A percentile compares a stretch with the other conserved stretches of the same genome.
Evolutionary conservation across 768 basidiomycete genomes (phyloP).

Genomic region (Suillus cothurnatus): DNA sequence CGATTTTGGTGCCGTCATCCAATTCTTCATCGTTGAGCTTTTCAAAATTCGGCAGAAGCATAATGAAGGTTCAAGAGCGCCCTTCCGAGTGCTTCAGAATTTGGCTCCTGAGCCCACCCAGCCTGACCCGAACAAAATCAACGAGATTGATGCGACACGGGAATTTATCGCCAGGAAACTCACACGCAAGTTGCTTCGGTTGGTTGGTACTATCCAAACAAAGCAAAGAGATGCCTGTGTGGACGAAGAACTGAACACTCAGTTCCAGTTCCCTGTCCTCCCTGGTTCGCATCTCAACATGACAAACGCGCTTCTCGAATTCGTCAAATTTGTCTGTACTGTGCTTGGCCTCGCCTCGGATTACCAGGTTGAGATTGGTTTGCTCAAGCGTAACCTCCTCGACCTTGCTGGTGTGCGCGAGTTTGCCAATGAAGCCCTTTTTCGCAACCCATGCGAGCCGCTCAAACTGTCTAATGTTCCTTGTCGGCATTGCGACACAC

Average conservation of each 20-base stretch:
- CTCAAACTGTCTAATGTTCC: slow-evolving; percentile 85
- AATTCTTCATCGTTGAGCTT: slow-evolving; percentile 84
- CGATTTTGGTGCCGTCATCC: slow-evolving; percentile 72
- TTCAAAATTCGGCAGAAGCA: slow-evolving; percentile 72
- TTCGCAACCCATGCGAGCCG: slow-evolving; percentile 91
- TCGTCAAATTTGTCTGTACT: slow-evolving; percentile 85
- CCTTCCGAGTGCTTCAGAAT: slow-evolving; percentile 72
- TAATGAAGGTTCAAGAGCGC: slow-evolving; percentile 62
- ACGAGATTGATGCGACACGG: slow-evolving; percentile 67
- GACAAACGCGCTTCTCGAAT: slow-evolving; percentile 83
- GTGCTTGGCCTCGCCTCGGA: slow-evolving; percentile 79
- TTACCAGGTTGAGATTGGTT: slow-evolving; percentile 82
- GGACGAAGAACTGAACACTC: slow-evolving; percentile 51
- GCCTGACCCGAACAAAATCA: slow-evolving; percentile 64
- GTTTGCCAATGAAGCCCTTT: slow-evolving; percentile 82
- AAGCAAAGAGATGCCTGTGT: slow-evolving; percentile 61
- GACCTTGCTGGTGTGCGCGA: slow-evolving; percentile 87
- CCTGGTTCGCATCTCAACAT: slow-evolving; percentile 85
- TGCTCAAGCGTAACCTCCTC: slow-evolving; percentile 86
- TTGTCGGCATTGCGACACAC: slow-evolving; percentile 81
- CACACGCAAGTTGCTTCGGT: slow-evolving; percentile 76
- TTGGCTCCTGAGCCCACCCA: slow-evolving; percentile 64
- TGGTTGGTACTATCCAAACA: slow-evolving; percentile 63
- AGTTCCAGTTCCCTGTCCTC: slow-evolving; percentile 80
- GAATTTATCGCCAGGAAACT: slow-evolving; percentile 81